Percentiles rank a stretch among this genome's conserved stretches.
phyloP scores from a whole-genome alignment of 306 rosid genomes.

The Glycine soja region DNA sequence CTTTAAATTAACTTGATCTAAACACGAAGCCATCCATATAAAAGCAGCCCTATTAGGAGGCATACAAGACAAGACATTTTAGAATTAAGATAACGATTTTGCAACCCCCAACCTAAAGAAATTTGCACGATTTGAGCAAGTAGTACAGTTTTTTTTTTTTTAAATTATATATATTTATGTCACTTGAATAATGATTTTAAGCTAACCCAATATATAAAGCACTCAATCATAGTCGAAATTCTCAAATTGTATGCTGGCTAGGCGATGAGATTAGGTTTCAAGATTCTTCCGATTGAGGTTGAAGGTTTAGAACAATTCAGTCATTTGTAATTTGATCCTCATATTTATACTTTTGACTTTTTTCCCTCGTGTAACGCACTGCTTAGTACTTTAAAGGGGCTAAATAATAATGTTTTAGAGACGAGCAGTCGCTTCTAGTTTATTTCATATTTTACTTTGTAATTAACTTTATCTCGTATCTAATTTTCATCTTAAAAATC shows the following conservation, averaged over 20 bases:
- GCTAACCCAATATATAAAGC: slow-evolving; percentile 42
- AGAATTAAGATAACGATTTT: slow-evolving; percentile 51
- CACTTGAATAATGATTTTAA: slow-evolving; percentile 48
- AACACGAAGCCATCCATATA: slow-evolving; percentile 17
- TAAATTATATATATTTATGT: background rate
- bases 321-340: slow-evolving; percentile 34
- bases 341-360: slow-evolving; percentile 28
- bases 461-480: slow-evolving; percentile 10
- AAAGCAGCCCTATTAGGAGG: slow-evolving; percentile 45
- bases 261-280: slow-evolving; percentile 28
- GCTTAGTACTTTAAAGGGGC: background rate
- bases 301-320: slow-evolving; percentile 22
- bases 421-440: background rate
- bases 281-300: slow-evolving; percentile 21
- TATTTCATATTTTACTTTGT: background rate
- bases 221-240: slow-evolving; percentile 29
- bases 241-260: slow-evolving; percentile 10
- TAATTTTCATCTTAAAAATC: background rate
- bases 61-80: slow-evolving; percentile 48
- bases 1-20: slow-evolving; percentile 42
- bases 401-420: slow-evolving; percentile 21
- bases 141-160: background rate
- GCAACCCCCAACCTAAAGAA: slow-evolving; percentile 47
- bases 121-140: slow-evolving; percentile 27
- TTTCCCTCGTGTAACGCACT: slow-evolving; percentile 33